Conservation (phyloP, 1,284 basidiomycete genomes). For the Mycena sp. region DNA sequence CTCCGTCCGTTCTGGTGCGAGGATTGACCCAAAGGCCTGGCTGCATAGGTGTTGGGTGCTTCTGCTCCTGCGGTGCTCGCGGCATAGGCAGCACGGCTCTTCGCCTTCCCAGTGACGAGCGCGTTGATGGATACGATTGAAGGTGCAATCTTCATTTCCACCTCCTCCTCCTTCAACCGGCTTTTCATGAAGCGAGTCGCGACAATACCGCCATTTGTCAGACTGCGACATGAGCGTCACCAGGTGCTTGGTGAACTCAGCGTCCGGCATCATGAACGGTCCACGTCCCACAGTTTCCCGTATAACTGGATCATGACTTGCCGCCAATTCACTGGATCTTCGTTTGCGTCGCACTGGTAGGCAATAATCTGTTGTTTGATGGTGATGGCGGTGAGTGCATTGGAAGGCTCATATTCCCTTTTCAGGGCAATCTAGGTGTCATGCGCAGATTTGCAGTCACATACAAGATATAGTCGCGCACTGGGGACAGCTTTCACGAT, state of each 20-base stretch:
- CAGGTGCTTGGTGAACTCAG: constrained; percentile 18
- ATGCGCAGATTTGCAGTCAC: constrained; percentile 12
- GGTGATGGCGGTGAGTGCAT: constrained; percentile 16
- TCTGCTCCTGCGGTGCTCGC: too few species aligned
- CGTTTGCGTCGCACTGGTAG: background rate
- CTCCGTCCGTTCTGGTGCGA: constrained; percentile 3
- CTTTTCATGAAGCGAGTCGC: constrained; percentile 7
- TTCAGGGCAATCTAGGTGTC: constrained; percentile 13
- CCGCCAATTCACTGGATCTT: constrained; percentile 17
- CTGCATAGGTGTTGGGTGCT: background rate
- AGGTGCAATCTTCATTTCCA: constrained; percentile 14
- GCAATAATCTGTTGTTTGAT: constrained; percentile 16
- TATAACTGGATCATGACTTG: constrained; percentile 17
- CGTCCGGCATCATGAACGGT: constrained; percentile 19
- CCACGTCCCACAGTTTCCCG: constrained; percentile 12
- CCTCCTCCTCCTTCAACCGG: constrained; percentile 7
- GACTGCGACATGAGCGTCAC: constrained; percentile 13
- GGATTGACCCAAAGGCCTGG: too few species aligned
- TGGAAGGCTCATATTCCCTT: constrained; percentile 13
- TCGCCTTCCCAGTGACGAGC: background rate
- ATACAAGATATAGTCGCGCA: background rate
- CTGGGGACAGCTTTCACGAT: constrained; percentile 16
- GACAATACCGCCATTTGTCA: constrained; percentile 17
- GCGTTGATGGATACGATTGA: constrained; percentile 13
- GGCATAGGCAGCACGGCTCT: background rate